These are phyloP conservation scores for Neonectria sp. DNA, from an alignment of 2,329 filamentous ascomycete genomes.

Conservation along the genomic window DNA sequence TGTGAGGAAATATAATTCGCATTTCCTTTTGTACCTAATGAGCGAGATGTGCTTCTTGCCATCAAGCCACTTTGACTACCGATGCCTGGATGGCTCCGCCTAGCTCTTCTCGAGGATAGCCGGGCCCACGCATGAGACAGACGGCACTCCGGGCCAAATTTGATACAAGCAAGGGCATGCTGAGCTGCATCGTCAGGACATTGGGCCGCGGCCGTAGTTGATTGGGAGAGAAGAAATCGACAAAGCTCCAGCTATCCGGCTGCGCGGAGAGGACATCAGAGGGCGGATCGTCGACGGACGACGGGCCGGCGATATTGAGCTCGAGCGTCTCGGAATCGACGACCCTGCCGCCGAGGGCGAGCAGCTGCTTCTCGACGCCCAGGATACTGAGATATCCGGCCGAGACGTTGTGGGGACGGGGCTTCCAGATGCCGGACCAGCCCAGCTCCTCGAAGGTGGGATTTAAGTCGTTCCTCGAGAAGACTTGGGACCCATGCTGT, in stretches of 20 bases:
- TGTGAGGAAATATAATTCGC: too few relatives aligned
- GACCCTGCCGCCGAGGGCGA: slow-evolving; percentile 42
- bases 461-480: slow-evolving; percentile 39
- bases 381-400: slow-evolving; percentile 41
- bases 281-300: slow-evolving; percentile 8
- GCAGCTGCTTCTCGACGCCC: slow-evolving; percentile 46
- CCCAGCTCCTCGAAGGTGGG: slow-evolving; percentile 38
- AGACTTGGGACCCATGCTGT: slow-evolving; percentile 43
- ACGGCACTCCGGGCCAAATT: slow-evolving; percentile 38
- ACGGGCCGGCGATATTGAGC: slow-evolving; percentile 36
- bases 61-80: slow-evolving; percentile 30
- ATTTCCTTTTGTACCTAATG: background rate
- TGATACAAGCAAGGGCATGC: slow-evolving; percentile 34
- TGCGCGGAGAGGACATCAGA: slow-evolving; percentile 27
- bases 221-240: slow-evolving; percentile 44
- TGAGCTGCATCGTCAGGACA: slow-evolving; percentile 37
- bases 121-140: slow-evolving; percentile 45
- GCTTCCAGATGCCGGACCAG: slow-evolving; percentile 38
- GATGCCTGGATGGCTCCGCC: slow-evolving; percentile 46
- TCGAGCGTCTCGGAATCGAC: slow-evolving; percentile 44
- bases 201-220: slow-evolving; percentile 28
- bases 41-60: background rate
- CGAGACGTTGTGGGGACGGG: slow-evolving; percentile 20
- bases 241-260: slow-evolving; percentile 48
- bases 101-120: slow-evolving; percentile 44